A percentile compares a stretch with the other conserved stretches of the same genome.
These are phyloP conservation scores for Gastroboletus turbinatus DNA, from an alignment of 1,284 basidiomycete genomes.

Conservation along the genomic window DNA sequence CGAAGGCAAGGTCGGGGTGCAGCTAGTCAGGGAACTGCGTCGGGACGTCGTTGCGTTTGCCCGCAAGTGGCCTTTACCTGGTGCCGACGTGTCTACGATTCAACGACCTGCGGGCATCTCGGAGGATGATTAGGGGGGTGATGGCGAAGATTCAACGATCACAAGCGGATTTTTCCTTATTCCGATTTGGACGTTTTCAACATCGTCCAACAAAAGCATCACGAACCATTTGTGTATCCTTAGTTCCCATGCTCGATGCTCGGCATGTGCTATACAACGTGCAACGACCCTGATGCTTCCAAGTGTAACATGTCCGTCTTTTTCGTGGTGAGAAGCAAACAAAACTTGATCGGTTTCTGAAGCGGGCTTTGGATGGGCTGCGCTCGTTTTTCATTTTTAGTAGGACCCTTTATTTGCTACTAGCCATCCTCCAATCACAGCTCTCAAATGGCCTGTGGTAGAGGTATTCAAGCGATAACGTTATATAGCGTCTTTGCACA, in stretches of 20 bases:
- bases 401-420: too few relatives aligned
- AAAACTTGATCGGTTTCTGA: too few relatives aligned
- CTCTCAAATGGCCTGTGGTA: too few relatives aligned
- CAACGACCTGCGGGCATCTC: conserved; percentile 66
- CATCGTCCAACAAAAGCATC: conserved; percentile 22
- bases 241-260: background rate
- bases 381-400: too few relatives aligned
- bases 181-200: conserved; percentile 29
- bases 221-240: conserved; percentile 7
- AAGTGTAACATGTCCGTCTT: too few relatives aligned
- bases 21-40: conserved; percentile 70
- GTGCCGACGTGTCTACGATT: conserved; percentile 71
- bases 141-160: conserved; percentile 34
- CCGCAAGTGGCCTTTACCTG: conserved; percentile 88
- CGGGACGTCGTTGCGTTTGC: conserved; percentile 82
- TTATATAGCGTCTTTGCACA: too few relatives aligned
- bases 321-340: too few relatives aligned
- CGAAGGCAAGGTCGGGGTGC: conserved; percentile 70
- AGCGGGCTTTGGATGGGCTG: too few relatives aligned
- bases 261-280: background rate
- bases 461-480: too few relatives aligned
- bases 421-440: too few relatives aligned
- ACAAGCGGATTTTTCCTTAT: conserved; percentile 11
- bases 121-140: conserved; percentile 41
- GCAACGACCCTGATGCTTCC: background rate